Evolutionary conservation across 345 rosid genomes (phyloP).

Genomic region (Theobroma cacao): DNA sequence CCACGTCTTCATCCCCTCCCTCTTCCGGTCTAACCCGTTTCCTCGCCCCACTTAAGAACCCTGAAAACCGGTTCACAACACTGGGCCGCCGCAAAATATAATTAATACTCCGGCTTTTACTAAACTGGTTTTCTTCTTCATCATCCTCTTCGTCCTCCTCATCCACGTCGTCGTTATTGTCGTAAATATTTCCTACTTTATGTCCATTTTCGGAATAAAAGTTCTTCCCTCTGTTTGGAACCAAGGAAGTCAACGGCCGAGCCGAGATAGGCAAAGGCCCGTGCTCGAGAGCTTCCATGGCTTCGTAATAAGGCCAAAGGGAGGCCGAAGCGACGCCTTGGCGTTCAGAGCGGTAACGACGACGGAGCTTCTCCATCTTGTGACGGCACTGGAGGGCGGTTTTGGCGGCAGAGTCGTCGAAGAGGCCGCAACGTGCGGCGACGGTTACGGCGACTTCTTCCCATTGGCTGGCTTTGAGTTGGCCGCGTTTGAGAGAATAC

Average conservation of each 20-base stretch:
- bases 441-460: conserved; percentile 65
- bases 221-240: conserved; percentile 13
- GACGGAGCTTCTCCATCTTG: conserved; percentile 88
- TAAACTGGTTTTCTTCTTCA: conserved; percentile 31
- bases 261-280: conserved; percentile 63
- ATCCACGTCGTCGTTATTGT: background rate
- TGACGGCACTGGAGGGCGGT: conserved; percentile 71
- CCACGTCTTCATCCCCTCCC: conserved; percentile 20
- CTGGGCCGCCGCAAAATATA: conserved; percentile 53
- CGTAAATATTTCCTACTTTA: background rate
- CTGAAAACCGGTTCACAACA: conserved; percentile 46
- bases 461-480: conserved; percentile 70
- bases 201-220: background rate
- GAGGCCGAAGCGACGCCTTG: conserved; percentile 33
- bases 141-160: conserved; percentile 32
- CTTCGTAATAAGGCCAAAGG: conserved; percentile 59
- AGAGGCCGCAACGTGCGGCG: conserved; percentile 59
- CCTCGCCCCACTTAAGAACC: conserved; percentile 24
- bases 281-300: conserved; percentile 67
- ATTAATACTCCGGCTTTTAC: conserved; percentile 61
- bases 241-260: conserved; percentile 37
- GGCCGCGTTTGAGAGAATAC: conserved; percentile 61
- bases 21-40: conserved; percentile 31
- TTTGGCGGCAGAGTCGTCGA: conserved; percentile 34
- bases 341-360: conserved; percentile 57